A percentile compares a stretch with the other conserved stretches of the same genome.
phyloP scores from a whole-genome alignment of 2,329 filamentous ascomycete genomes.

The Talaromyces pinophilus region DNA sequence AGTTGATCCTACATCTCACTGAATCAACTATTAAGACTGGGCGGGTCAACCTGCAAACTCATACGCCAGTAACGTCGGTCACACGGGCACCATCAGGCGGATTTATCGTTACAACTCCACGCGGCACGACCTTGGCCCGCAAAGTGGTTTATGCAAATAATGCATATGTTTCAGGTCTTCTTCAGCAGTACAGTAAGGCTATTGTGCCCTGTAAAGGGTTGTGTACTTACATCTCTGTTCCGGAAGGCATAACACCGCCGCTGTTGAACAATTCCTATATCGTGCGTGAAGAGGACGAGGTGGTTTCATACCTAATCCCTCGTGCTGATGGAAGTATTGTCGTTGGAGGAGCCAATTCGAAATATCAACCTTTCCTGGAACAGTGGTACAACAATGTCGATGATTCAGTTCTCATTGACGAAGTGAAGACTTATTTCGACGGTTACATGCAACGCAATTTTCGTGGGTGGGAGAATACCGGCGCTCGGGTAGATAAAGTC shows the following conservation, averaged over 20 bases:
- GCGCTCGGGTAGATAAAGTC: constrained; percentile 33
- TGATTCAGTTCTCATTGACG: constrained; percentile 51
- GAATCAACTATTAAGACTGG: constrained; percentile 52
- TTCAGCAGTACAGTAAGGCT: constrained; percentile 68
- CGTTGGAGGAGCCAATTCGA: constrained; percentile 63
- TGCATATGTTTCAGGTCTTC: constrained; percentile 74
- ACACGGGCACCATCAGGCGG: constrained; percentile 28
- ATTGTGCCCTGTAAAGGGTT: constrained; percentile 73
- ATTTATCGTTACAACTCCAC: constrained; percentile 67
- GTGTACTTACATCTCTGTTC: constrained; percentile 37
- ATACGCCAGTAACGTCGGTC: constrained; percentile 49
- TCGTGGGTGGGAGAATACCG: constrained; percentile 39
- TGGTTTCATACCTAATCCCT: constrained; percentile 69
- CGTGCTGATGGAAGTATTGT: constrained; percentile 57
- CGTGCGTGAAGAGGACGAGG: constrained; percentile 58
- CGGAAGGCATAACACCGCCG: constrained; percentile 29
- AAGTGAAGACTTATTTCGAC: constrained; percentile 45
- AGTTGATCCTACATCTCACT: constrained; percentile 73
- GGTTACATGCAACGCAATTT: constrained; percentile 43
- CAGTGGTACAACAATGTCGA: constrained; percentile 49
- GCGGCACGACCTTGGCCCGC: constrained; percentile 65
- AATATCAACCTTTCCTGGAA: constrained; percentile 32
- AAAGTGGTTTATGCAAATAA: constrained; percentile 79
- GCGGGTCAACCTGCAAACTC: constrained; percentile 52
- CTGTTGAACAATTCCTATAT: constrained; percentile 56